A percentile compares a stretch with the other conserved stretches of the same genome.
Conservation (phyloP, 2,329 filamentous ascomycete species). For the Colletotrichum sp. region DNA sequence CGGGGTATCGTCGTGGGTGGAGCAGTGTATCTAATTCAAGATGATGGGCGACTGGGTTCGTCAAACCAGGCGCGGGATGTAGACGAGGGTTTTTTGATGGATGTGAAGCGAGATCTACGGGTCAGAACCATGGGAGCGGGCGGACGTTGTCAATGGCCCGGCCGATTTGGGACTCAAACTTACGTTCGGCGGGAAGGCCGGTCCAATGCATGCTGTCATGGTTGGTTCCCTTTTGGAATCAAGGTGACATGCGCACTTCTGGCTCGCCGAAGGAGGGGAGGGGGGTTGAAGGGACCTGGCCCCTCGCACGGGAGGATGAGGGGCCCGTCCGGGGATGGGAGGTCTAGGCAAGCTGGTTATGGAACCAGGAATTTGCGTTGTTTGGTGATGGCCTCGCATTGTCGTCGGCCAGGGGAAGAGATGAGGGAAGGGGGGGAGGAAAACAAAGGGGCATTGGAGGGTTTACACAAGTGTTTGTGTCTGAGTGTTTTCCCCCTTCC, state of each 20-base stretch:
- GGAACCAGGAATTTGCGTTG: background rate
- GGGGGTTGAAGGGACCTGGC: background rate
- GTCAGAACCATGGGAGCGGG: slow-evolving; percentile 2
- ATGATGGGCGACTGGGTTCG: slow-evolving; percentile 17
- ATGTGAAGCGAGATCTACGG: slow-evolving; percentile 10
- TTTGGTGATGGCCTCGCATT: slow-evolving; percentile 13
- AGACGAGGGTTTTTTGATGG: background rate
- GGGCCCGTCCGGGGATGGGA: background rate
- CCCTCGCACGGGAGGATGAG: background rate
- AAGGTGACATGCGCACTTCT: background rate
- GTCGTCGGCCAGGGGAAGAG: background rate
- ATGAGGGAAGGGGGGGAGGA: background rate
- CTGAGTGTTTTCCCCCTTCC: background rate
- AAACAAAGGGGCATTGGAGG: background rate
- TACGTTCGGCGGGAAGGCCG: background rate
- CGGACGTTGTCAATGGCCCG: slow-evolving; percentile 7
- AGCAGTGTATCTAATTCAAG: slow-evolving; percentile 14
- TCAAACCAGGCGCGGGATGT: slow-evolving; percentile 3
- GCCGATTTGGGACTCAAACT: background rate
- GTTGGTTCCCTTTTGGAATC: background rate
- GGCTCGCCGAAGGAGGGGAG: background rate
- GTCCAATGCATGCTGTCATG: background rate
- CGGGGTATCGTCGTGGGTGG: slow-evolving; percentile 2
- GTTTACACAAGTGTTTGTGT: background rate
- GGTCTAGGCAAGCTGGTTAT: background rate